A percentile compares a stretch with the other conserved stretches of the same genome.
Evolutionary conservation across 257 asterid species (phyloP).

Genomic region (Coffea eugenioides): DNA sequence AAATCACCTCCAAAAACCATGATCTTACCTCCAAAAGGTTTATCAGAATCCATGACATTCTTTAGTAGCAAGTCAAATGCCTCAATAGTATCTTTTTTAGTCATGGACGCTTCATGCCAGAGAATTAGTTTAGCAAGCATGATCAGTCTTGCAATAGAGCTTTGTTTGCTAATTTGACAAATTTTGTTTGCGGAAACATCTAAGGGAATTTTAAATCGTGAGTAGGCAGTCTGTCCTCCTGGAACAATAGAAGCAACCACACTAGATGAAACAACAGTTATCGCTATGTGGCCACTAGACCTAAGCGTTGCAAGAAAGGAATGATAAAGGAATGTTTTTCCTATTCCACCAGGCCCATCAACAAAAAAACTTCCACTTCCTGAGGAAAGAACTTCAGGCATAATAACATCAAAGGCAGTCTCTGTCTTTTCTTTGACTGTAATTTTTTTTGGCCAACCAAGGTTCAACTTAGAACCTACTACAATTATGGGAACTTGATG

Average conservation of each 20-base stretch:
- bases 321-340: background rate
- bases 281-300: background rate
- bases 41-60: background rate
- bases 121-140: background rate
- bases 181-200: background rate
- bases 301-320: background rate
- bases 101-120: conserved; percentile 12
- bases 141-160: background rate
- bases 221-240: background rate
- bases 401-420: background rate
- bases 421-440: background rate
- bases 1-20: conserved; percentile 10
- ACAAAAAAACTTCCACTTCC: background rate
- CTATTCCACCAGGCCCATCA: conserved; percentile 2
- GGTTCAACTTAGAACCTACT: too few relatives aligned
- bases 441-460: too few relatives aligned
- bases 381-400: background rate
- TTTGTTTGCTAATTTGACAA: background rate
- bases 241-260: background rate
- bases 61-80: background rate
- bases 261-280: background rate
- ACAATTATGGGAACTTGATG: background rate
- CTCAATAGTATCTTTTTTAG: background rate
- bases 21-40: background rate
- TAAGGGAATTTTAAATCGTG: background rate